phyloP scores from a whole-genome alignment of 2,329 filamentous ascomycete genomes.

The Ophiocordyceps camponoti-rufipedis region DNA sequence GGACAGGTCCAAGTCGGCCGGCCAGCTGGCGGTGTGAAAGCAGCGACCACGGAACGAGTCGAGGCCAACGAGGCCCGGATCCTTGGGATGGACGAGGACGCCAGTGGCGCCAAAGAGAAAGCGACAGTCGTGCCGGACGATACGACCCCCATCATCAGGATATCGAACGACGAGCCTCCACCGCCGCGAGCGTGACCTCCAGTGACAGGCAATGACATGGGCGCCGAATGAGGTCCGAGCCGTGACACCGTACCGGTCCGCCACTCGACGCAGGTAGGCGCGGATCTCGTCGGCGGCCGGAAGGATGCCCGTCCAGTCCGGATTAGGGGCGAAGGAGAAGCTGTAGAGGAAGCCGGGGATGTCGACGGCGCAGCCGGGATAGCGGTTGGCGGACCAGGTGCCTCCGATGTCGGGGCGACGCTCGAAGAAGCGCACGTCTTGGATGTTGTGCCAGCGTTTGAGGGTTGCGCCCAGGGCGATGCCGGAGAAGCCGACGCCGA shows the following conservation, averaged over 20 bases:
- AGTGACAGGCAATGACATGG: conserved; percentile 18
- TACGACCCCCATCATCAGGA: conserved; percentile 6
- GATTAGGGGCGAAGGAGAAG: conserved; percentile 40
- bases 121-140: conserved; percentile 17
- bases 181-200: conserved; percentile 14
- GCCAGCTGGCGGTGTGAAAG: conserved; percentile 38
- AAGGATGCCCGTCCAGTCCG: conserved; percentile 39
- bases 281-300: conserved; percentile 36
- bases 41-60: conserved; percentile 31
- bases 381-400: conserved; percentile 46
- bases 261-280: conserved; percentile 34
- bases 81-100: conserved; percentile 13
- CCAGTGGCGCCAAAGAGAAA: conserved; percentile 20
- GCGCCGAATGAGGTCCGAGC: conserved; percentile 19
- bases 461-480: conserved; percentile 42
- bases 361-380: conserved; percentile 39
- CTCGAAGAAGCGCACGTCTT: conserved; percentile 43
- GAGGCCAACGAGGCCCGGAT: conserved; percentile 26
- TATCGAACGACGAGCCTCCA: conserved; percentile 15
- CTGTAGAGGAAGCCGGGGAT: conserved; percentile 43
- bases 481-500: conserved; percentile 44
- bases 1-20: conserved; percentile 25
- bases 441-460: conserved; percentile 35
- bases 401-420: conserved; percentile 37
- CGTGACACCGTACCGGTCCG: conserved; percentile 22